Evolutionary conservation across 2,329 filamentous ascomycete species (phyloP).

Genomic region (Alternaria ethzedia): DNA sequence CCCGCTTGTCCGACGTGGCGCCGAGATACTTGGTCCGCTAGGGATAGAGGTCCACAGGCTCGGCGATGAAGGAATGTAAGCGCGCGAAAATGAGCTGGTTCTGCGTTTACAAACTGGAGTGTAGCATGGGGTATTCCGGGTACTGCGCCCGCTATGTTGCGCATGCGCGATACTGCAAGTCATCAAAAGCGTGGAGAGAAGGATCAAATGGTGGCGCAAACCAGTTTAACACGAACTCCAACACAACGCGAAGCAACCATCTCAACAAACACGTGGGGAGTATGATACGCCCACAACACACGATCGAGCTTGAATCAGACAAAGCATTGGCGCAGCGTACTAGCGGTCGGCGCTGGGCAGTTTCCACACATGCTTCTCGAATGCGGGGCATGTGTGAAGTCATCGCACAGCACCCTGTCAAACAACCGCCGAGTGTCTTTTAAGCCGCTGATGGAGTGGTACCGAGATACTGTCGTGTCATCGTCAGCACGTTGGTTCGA

Average conservation of each 20-base stretch:
- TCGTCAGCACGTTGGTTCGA: neutral
- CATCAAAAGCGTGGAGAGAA: neutral
- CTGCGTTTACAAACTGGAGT: neutral
- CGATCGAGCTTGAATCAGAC: neutral
- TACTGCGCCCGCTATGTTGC: neutral
- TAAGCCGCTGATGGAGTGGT: neutral
- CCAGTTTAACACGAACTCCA: neutral
- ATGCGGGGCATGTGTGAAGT: neutral
- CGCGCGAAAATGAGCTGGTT: neutral
- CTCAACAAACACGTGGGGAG: slow-evolving; percentile 3
- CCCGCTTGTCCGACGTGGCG: slow-evolving; percentile 8
- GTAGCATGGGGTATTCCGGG: neutral
- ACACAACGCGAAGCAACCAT: neutral
- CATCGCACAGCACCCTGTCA: neutral
- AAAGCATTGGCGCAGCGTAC: neutral
- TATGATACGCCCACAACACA: neutral
- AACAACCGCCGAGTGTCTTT: neutral
- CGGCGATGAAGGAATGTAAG: neutral
- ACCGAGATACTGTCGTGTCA: neutral
- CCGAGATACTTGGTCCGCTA: slow-evolving; percentile 2
- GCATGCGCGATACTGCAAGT: neutral
- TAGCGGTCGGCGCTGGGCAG: neutral
- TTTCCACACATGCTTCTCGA: neutral
- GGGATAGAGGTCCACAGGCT: neutral
- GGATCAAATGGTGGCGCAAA: neutral